Evolutionary conservation across 257 asterid genomes (phyloP), one percentile per base, ranked within the genome.

Genomic region (Jasminum sambac): DNA sequence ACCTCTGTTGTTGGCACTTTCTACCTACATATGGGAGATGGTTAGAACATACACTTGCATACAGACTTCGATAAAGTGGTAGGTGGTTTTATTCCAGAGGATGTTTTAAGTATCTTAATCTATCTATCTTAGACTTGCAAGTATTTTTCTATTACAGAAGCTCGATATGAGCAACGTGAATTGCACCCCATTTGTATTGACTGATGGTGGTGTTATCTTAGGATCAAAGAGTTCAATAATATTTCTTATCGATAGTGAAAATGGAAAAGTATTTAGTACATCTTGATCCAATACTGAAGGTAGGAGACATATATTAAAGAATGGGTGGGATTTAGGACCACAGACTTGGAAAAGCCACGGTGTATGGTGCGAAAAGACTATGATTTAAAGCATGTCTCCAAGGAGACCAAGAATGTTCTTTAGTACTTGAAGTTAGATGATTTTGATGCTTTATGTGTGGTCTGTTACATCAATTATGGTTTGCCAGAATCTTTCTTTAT

Each of bases 191-290:
- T 80, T 80, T 66, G 82, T 84, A 62, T 79, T 86, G 26, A 82
- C 87, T 68, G 81, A 90, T 59, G 89, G 90, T 6, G 95, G 97
- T 41, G 73, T 92, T 63, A 80, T 88, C 88, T 71, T 90, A 63
- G 94, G 97, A 58, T 90, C 98, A 16, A 92, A 87, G 87, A 90
- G 76, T 73, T 86, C 97, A 64, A 74, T 91, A 42, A 88, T 83
- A 24, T 92, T 90, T 64, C 81, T 85, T 24, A 86, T 92, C 64
- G 92, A 92, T 87, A 84, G 86, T 69, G 79, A 84, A 80, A 81
- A 85, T 25, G 98, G 98, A 63, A 85, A 88, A 81, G 78, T n/a
- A 52, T 78, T 90, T 66, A 89, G 82, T 34, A 82, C 77, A 48
- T 63, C 82, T 77, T 81, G 25, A 69, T 86, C 92, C 9, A 96